Conservation (phyloP, 2,329 filamentous ascomycete species). For the Penicillium occitanis region DNA sequence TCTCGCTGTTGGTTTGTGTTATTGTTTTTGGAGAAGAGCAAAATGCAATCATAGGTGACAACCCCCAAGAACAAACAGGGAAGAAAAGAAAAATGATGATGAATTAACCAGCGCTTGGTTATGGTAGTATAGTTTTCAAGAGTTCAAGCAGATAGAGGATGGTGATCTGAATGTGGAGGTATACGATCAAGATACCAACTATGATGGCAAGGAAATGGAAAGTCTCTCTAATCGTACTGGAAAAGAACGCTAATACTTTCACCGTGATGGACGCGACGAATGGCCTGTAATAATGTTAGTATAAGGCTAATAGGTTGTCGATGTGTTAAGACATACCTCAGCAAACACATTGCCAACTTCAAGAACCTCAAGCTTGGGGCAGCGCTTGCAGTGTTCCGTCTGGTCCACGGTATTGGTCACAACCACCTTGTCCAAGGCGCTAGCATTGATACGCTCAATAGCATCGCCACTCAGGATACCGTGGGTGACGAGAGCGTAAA, state of each 20-base stretch:
- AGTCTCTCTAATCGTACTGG: slow-evolving; percentile 64
- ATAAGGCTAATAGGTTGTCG: slow-evolving; percentile 8
- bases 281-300: slow-evolving; percentile 57
- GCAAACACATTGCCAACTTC: slow-evolving; percentile 88
- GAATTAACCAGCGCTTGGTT: slow-evolving; percentile 24
- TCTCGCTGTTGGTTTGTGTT: slow-evolving; percentile 1
- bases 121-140: slow-evolving; percentile 5
- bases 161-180: background rate
- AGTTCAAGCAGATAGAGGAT: background rate
- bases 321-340: slow-evolving; percentile 58
- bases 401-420: slow-evolving; percentile 96
- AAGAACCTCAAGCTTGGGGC: slow-evolving; percentile 86
- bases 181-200: background rate
- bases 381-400: slow-evolving; percentile 71
- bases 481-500: slow-evolving; percentile 91
- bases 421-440: slow-evolving; percentile 85
- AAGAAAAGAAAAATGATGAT: slow-evolving; percentile 21
- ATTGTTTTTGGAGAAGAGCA: background rate
- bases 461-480: slow-evolving; percentile 94
- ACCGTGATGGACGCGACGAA: slow-evolving; percentile 92
- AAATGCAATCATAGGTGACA: slow-evolving; percentile 1
- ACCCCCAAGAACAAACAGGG: background rate
- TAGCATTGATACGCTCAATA: slow-evolving; percentile 90
- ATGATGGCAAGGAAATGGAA: background rate
- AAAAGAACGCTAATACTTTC: slow-evolving; percentile 97